phyloP scores from a whole-genome alignment of 495 filamentous ascomycete genomes.

The Lasiosphaeria hispida region DNA sequence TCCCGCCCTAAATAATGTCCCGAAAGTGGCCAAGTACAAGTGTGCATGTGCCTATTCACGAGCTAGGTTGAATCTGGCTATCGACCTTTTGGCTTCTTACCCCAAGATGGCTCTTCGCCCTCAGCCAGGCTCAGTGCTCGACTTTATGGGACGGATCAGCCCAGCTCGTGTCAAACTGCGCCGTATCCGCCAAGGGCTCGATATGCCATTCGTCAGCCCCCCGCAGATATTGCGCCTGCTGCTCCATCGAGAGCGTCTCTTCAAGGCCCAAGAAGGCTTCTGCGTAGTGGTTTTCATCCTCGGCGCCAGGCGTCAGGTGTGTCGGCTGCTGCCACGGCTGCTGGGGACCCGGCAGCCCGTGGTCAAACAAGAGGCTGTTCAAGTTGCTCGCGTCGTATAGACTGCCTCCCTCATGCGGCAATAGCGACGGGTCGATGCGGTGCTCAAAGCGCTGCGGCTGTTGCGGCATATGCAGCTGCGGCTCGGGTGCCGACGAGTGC shows the following conservation, averaged over 20 bases:
- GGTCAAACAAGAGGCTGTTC: constrained; percentile 17
- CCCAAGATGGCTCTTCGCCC: too few relatives aligned
- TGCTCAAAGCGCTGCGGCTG: constrained; percentile 23
- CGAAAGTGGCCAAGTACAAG: too few relatives aligned
- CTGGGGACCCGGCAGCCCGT: constrained; percentile 4
- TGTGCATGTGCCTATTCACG: too few relatives aligned
- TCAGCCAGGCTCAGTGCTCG: too few relatives aligned
- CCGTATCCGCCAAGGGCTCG: constrained; percentile 29
- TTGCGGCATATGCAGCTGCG: constrained; percentile 1
- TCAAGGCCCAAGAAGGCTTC: constrained; percentile 21
- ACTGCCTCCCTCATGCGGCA: constrained; percentile 14
- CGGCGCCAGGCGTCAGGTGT: constrained; percentile 20
- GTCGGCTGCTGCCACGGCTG: constrained; percentile 15
- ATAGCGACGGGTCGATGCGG: constrained; percentile 31
- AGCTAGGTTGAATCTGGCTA: too few relatives aligned
- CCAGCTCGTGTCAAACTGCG: constrained; percentile 11
- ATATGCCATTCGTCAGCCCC: constrained; percentile 31
- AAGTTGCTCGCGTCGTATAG: constrained; percentile 17
- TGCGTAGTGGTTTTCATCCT: constrained; percentile 22
- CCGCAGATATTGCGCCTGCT: constrained; percentile 20
- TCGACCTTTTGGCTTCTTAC: too few relatives aligned
- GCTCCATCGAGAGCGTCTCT: constrained; percentile 27
- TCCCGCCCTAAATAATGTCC: too few relatives aligned
- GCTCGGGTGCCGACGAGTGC: constrained; percentile 8
- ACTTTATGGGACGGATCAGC: neutral